These are phyloP conservation scores for Ophiostoma ips DNA, from an alignment of 2,329 filamentous ascomycete species.

Conservation along the genomic window DNA sequence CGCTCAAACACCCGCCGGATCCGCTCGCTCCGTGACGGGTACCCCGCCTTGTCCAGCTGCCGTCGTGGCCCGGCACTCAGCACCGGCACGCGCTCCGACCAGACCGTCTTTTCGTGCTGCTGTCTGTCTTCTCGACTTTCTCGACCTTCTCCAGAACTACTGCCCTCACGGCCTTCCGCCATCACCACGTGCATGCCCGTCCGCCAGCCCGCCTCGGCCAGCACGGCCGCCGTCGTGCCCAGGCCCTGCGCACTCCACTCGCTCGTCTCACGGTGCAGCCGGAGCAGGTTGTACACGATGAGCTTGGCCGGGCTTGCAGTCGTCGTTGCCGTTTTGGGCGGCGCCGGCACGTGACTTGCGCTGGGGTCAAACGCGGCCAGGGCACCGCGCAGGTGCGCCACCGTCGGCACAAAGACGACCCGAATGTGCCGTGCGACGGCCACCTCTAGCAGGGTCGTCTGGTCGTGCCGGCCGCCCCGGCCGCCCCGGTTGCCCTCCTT, in stretches of 20 bases:
- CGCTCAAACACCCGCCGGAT: constrained; percentile 43
- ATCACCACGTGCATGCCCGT: constrained; percentile 30
- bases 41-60: constrained; percentile 12
- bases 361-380: constrained; percentile 41
- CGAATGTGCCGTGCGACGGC: constrained; percentile 55
- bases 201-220: constrained; percentile 46
- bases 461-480: constrained; percentile 35
- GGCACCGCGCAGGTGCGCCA: constrained; percentile 65
- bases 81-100: constrained; percentile 23
- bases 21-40: constrained; percentile 2
- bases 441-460: constrained; percentile 53
- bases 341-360: constrained; percentile 24
- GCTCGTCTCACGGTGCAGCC: constrained; percentile 51
- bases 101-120: background rate
- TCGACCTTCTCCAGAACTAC: too few species aligned
- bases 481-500: constrained; percentile 20
- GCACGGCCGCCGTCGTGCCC: constrained; percentile 42
- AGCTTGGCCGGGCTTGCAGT: constrained; percentile 29
- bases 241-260: constrained; percentile 68
- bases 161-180: too few species aligned
- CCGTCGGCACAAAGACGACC: constrained; percentile 58
- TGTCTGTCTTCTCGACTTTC: constrained; percentile 24
- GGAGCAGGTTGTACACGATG: constrained; percentile 47
- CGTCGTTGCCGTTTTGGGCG: too few species aligned
- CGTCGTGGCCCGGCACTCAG: constrained; percentile 27